A percentile compares a stretch with the other conserved stretches of the same genome.
Conservation (phyloP, 2,329 filamentous ascomycete genomes). For the Colletotrichum viniferum region DNA sequence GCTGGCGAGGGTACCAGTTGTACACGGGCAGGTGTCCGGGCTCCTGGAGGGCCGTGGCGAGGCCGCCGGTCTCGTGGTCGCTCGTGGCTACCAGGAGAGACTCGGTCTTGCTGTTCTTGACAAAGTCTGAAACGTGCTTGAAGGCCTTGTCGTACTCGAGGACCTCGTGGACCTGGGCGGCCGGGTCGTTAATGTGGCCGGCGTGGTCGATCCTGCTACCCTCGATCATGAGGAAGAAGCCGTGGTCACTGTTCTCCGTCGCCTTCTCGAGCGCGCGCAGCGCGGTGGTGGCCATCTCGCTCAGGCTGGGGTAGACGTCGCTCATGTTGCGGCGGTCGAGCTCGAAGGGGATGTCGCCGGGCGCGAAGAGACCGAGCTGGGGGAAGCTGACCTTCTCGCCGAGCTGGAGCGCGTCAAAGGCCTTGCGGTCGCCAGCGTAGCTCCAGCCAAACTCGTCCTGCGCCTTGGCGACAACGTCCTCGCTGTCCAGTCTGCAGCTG, state of each 20-base stretch:
- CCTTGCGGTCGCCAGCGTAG: conserved; percentile 73
- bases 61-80: conserved; percentile 94
- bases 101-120: conserved; percentile 73
- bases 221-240: conserved; percentile 99
- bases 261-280: conserved; percentile 80
- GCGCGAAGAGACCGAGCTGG: conserved; percentile 83
- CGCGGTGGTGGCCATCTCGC: conserved; percentile 88
- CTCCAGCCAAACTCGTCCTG: conserved; percentile 78
- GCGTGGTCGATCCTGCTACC: conserved; percentile 96
- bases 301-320: conserved; percentile 83
- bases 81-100: conserved; percentile 88
- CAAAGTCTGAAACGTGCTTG: conserved; percentile 80
- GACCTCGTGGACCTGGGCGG: conserved; percentile 87
- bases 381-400: conserved; percentile 77
- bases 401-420: conserved; percentile 75
- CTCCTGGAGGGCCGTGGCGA: conserved; percentile 76
- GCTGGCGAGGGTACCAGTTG: conserved; percentile 81
- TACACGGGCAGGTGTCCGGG: conserved; percentile 60
- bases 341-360: conserved; percentile 87
- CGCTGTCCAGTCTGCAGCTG: conserved; percentile 81
- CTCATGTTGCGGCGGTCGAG: conserved; percentile 83
- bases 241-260: conserved; percentile 82
- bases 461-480: conserved; percentile 77
- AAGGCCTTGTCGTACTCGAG: conserved; percentile 94
- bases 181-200: conserved; percentile 83